Conservation (phyloP, 768 basidiomycete genomes). For the Hericium erinaceus region DNA sequence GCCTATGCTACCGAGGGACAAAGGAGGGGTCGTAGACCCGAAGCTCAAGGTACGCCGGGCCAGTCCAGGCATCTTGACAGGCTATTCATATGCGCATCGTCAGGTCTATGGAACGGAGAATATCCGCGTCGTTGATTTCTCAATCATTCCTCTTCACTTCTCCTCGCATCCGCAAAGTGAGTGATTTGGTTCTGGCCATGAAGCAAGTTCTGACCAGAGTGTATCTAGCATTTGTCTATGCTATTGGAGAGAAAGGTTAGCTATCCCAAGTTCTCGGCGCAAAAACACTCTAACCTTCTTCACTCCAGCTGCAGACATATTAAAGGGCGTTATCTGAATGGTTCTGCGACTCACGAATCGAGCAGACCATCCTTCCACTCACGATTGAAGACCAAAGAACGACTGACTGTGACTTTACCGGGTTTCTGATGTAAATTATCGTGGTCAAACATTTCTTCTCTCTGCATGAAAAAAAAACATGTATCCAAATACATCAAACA, state of each 20-base stretch:
- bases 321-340: slow-evolving; percentile 14
- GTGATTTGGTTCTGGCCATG: background rate
- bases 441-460: no score
- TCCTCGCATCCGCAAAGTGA: slow-evolving; percentile 37
- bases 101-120: slow-evolving; percentile 51
- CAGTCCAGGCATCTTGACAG: background rate
- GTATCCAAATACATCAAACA: no score
- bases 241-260: slow-evolving; percentile 39
- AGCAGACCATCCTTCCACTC: no score
- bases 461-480: no score
- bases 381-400: no score
- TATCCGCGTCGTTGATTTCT: slow-evolving; percentile 47
- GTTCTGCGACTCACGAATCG: no score
- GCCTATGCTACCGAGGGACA: slow-evolving; percentile 45
- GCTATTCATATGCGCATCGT: background rate
- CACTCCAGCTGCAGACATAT: slow-evolving; percentile 21
- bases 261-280: background rate
- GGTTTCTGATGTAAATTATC: no score
- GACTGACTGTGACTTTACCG: no score
- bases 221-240: slow-evolving; percentile 31
- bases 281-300: background rate
- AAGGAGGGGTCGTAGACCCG: slow-evolving; percentile 43
- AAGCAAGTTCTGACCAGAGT: background rate
- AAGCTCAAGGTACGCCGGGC: slow-evolving; percentile 27
- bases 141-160: slow-evolving; percentile 43